Evolutionary conservation across 345 rosid species (phyloP).

Genomic region (Lepidium sativum): DNA sequence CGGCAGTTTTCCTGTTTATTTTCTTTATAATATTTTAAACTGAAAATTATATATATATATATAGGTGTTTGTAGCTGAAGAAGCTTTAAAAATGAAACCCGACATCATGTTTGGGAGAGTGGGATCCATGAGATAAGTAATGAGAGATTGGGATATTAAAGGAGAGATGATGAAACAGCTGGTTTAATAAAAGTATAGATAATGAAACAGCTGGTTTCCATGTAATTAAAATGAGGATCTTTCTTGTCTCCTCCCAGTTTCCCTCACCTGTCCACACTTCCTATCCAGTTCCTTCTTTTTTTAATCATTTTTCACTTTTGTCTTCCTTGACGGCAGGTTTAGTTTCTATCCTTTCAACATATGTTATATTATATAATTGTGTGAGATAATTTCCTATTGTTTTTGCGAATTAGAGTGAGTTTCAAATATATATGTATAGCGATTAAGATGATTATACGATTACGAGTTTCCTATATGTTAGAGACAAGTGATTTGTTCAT

Average conservation of each 20-base stretch:
- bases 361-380: too few species aligned
- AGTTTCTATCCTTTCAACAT: too few species aligned
- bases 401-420: too few species aligned
- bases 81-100: background rate
- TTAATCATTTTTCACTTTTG: background rate
- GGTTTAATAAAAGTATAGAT: background rate
- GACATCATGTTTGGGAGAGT: background rate
- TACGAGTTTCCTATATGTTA: too few species aligned
- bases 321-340: background rate
- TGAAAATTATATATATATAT: background rate
- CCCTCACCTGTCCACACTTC: slow-evolving; percentile 8
- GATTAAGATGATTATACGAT: too few species aligned
- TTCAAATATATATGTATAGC: too few species aligned
- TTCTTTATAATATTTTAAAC: background rate
- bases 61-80: background rate
- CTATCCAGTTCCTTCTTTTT: background rate
- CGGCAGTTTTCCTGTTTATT: background rate
- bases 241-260: slow-evolving; percentile 9
- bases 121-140: slow-evolving; percentile 6
- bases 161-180: slow-evolving; percentile 7
- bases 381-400: too few species aligned
- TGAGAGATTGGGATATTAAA: background rate
- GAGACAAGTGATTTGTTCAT: too few species aligned
- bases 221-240: background rate
- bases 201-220: slow-evolving; percentile 23